Evolutionary conservation across 305 asterid species (phyloP).

Genomic region (Fraxinus nigra): DNA sequence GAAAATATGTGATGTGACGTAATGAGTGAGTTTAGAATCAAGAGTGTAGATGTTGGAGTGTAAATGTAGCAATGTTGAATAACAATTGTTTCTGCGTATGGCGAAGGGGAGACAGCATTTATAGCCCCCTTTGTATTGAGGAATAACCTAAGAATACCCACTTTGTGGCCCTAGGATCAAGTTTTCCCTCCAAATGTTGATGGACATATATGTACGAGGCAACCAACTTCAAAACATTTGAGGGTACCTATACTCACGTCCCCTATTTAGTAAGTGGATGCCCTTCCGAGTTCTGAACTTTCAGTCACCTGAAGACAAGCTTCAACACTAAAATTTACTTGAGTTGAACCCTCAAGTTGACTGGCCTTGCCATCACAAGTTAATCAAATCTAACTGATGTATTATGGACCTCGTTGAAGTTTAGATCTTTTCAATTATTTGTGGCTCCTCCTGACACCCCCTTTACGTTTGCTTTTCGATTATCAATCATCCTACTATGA

Average conservation of each 20-base stretch:
- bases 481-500: slow-evolving; percentile 1
- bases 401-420: neutral
- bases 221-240: neutral
- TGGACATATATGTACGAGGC: neutral
- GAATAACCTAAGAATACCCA: neutral
- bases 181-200: neutral
- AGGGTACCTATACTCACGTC: neutral
- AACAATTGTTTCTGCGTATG: neutral
- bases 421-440: neutral
- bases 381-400: neutral
- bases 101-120: neutral
- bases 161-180: neutral
- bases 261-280: neutral
- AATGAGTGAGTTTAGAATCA: neutral
- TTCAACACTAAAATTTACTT: neutral
- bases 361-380: neutral
- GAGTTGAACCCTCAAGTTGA: neutral
- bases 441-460: neutral
- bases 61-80: neutral
- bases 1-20: neutral
- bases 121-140: neutral
- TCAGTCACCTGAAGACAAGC: neutral
- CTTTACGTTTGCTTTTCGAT: slow-evolving; percentile 12
- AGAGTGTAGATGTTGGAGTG: neutral
- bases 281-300: neutral